A percentile compares a stretch with the other conserved stretches of the same genome.
Conservation (phyloP, 2,329 filamentous ascomycete genomes). For the Onygenales sp. region DNA sequence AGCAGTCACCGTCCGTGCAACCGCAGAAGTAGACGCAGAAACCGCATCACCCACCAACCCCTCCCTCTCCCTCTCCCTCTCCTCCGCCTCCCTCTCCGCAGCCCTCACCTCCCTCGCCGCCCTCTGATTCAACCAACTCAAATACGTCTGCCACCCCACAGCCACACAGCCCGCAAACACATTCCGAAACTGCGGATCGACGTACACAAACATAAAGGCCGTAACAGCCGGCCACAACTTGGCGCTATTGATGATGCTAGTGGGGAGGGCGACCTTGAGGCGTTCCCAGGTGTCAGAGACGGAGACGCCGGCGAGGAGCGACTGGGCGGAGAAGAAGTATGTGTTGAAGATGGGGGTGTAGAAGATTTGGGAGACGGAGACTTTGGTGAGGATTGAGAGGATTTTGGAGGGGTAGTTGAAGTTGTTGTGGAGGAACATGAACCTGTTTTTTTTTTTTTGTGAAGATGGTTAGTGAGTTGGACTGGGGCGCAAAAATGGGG, state of each 20-base stretch:
- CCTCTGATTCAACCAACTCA: conserved; percentile 67
- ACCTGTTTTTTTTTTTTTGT: conserved; percentile 40
- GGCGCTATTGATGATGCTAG: conserved; percentile 65
- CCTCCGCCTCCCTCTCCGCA: conserved; percentile 9
- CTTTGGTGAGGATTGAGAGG: conserved; percentile 65
- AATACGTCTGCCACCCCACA: conserved; percentile 86
- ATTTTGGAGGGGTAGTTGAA: conserved; percentile 75
- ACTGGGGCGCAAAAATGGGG: background rate
- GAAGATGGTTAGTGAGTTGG: background rate
- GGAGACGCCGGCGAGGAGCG: conserved; percentile 60
- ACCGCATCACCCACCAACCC: background rate
- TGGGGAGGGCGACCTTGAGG: conserved; percentile 65
- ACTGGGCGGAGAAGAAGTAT: conserved; percentile 76
- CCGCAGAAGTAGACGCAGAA: background rate
- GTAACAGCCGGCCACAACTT: conserved; percentile 86
- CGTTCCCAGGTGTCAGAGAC: conserved; percentile 57
- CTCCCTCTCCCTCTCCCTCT: conserved; percentile 4
- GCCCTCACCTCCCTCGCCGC: conserved; percentile 52
- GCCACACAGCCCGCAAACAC: conserved; percentile 72
- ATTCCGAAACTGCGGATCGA: conserved; percentile 68
- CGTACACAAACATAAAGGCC: conserved; percentile 76
- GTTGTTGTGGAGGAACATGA: conserved; percentile 65
- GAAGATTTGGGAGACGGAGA: conserved; percentile 65
- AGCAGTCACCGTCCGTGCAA: background rate
- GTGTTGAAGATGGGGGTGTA: conserved; percentile 79